Evolutionary conservation across 306 rosid species (phyloP), one percentile per base, ranked within the genome.

Genomic region (Medicago arabica): DNA sequence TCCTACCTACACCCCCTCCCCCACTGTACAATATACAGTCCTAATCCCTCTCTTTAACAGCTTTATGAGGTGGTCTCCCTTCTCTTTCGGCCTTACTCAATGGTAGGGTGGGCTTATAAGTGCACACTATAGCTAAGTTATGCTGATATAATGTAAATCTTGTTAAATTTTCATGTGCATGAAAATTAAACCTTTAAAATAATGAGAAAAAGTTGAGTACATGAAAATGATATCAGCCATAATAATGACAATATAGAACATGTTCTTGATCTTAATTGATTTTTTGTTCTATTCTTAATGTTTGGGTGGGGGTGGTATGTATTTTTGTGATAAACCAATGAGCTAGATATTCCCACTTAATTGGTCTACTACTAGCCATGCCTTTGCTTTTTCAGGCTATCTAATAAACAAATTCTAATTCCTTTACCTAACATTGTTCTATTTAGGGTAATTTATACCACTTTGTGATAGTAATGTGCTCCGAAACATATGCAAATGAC

Each of bases 11-110:
- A 70, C 79, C 19, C 21, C 50, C 74, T 63, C 31, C 75, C 69
- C 68, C 44, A 71, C 81, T 71, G 57, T 66, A 64, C 74, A 75
- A 28, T 59, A 75, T 9, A 69, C 74, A 63, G 63, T 63, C 77
- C 39, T 71, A 39, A 28, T 80, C 40, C 15, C 46, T 58, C 75
- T 67, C 66, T 67, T 73, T 67, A 47, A 43, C 84, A 75, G 66
- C 85, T 81, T 81, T 81, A 82, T 82, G 72, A 73, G 71, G 76
- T 82, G 79, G 47, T 78, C 28, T 70, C 71, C 65, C 64, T 78
- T 78, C 83, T 68, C 79, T 67, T 73, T 78, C 44, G 69, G 58
- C 74, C 76, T 82, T 54, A 18, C 83, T 62, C 14, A 78, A 31
- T 41, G 18, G 15, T 78, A 77, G 80, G 40, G 69, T 78, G 69